phyloP scores from a whole-genome alignment of 352 stramenopile species.

The Pythium vanterpoolii region DNA sequence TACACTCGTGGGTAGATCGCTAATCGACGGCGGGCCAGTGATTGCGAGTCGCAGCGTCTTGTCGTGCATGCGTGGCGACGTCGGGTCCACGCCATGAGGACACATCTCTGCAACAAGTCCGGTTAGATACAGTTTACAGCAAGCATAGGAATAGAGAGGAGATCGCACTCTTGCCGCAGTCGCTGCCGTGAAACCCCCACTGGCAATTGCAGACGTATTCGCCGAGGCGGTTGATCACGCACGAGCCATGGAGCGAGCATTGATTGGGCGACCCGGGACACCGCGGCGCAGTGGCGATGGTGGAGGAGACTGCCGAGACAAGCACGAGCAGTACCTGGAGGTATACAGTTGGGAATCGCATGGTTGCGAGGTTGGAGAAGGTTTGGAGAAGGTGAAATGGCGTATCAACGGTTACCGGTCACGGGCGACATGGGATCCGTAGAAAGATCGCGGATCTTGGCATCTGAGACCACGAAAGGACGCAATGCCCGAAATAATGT shows the following conservation, averaged over 20 bases:
- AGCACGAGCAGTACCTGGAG: background rate
- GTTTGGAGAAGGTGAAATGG: background rate
- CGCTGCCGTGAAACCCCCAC: slow-evolving; percentile 56
- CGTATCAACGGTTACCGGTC: background rate
- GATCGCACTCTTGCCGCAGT: slow-evolving; percentile 60
- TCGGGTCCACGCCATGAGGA: slow-evolving; percentile 58
- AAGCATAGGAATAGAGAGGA: background rate
- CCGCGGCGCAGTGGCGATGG: slow-evolving; percentile 10
- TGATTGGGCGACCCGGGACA: slow-evolving; percentile 61
- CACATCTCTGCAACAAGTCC: slow-evolving; percentile 51
- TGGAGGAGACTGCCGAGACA: background rate
- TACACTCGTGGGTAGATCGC: background rate
- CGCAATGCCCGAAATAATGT: too few relatives aligned
- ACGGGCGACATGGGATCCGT: background rate
- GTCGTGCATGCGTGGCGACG: slow-evolving; percentile 30
- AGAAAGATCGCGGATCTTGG: slow-evolving; percentile 18
- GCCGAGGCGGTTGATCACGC: slow-evolving; percentile 56
- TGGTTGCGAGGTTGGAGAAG: background rate
- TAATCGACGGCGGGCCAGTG: slow-evolving; percentile 6
- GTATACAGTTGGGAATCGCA: background rate
- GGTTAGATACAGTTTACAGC: background rate
- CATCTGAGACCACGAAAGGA: background rate
- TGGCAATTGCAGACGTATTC: slow-evolving; percentile 78
- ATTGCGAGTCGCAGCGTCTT: slow-evolving; percentile 56
- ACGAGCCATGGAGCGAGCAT: slow-evolving; percentile 66